These are phyloP conservation scores for Marasmius fiardii DNA, from an alignment of 1,284 basidiomycete genomes.

Conservation along the genomic window DNA sequence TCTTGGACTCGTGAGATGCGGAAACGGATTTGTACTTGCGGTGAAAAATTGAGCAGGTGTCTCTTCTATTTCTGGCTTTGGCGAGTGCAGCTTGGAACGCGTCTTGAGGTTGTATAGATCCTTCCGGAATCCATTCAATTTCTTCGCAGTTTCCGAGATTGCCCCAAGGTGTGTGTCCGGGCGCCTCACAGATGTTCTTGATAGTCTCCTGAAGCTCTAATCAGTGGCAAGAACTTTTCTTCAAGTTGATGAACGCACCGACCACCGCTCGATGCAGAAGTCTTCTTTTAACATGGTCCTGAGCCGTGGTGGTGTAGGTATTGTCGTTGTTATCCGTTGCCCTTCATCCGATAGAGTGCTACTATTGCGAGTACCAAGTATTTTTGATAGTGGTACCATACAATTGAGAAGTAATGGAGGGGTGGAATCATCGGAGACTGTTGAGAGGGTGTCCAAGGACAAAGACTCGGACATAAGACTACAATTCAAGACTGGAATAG, in stretches of 20 bases:
- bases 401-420: constrained; percentile 26
- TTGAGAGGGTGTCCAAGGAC: constrained; percentile 26
- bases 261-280: constrained; percentile 48
- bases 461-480: constrained; percentile 22
- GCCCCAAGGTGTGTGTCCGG: constrained; percentile 46
- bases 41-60: not conserved
- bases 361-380: constrained; percentile 13
- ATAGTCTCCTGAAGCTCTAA: constrained; percentile 25
- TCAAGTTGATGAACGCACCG: constrained; percentile 33
- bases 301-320: constrained; percentile 52
- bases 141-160: constrained; percentile 25
- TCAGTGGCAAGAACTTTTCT: constrained; percentile 1
- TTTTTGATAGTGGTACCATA: constrained; percentile 20
- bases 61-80: constrained; percentile 16
- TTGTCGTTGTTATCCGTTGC: constrained; percentile 28
- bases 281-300: constrained; percentile 46
- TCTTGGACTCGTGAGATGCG: constrained; percentile 9
- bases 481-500: not conserved
- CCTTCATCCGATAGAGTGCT: constrained; percentile 3
- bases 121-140: constrained; percentile 47
- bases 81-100: constrained; percentile 30
- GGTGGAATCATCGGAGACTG: constrained; percentile 21
- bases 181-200: constrained; percentile 26
- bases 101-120: constrained; percentile 44
- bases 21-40: constrained; percentile 9